Conservation (phyloP, 179 eudicot species). For the Corrigiola litoralis region DNA sequence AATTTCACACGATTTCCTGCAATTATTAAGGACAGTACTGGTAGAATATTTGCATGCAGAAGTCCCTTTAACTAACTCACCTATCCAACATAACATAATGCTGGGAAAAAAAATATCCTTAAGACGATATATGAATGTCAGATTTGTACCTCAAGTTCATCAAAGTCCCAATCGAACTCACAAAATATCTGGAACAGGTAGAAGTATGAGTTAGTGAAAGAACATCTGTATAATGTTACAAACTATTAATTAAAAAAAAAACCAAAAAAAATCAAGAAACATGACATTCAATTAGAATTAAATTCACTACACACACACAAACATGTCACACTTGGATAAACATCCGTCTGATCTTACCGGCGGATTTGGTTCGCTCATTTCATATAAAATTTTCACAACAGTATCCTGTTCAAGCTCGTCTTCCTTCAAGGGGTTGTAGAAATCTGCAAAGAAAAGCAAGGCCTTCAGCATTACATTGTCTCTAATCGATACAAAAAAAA, state of each 20-base stretch:
- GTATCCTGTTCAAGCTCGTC: conserved; percentile 92
- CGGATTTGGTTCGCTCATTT: conserved; percentile 63
- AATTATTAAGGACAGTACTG: too few relatives aligned
- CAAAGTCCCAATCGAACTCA: conserved; percentile 95
- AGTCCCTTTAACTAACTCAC: too few relatives aligned
- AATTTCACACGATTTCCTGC: too few relatives aligned
- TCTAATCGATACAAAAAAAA: background rate
- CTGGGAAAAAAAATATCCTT: background rate
- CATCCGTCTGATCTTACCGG: conserved; percentile 39
- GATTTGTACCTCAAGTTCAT: conserved; percentile 74
- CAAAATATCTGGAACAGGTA: conserved; percentile 54
- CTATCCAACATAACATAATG: background rate
- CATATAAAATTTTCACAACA: conserved; percentile 56
- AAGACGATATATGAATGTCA: background rate
- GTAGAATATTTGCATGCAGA: too few relatives aligned
- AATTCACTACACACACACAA: background rate
- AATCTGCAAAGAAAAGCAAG: conserved; percentile 42
- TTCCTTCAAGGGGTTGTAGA: conserved; percentile 76
- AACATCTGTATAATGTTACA: too few relatives aligned
- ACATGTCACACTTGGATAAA: background rate
- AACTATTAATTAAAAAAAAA: background rate
- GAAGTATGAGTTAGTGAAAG: conserved; percentile 4
- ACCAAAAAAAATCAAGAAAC: background rate
- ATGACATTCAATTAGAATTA: background rate
- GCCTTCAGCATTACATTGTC: background rate